Percentiles rank a stretch among this genome's conserved stretches.
Evolutionary conservation across 108 stramenopile species (phyloP).

Genomic region (Chaetoceros muelleri): DNA sequence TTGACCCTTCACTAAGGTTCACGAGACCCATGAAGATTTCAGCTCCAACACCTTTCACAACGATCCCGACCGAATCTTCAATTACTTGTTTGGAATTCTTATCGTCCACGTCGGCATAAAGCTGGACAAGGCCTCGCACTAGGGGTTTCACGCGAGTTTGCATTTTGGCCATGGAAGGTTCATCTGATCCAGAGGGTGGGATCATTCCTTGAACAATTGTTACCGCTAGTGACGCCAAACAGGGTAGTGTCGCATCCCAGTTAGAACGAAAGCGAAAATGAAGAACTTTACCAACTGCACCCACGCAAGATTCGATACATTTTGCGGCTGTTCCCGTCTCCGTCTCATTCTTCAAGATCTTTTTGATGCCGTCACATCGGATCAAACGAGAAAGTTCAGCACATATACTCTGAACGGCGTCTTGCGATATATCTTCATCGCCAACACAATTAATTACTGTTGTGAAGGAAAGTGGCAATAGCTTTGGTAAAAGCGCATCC

Average conservation of each 20-base stretch:
- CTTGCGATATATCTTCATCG: background rate
- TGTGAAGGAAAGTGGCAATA: background rate
- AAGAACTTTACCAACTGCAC: slow-evolving; percentile 12
- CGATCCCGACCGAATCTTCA: slow-evolving; percentile 41
- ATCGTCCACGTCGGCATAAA: slow-evolving; percentile 26
- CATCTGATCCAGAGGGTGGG: slow-evolving; percentile 6
- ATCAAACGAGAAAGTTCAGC: background rate
- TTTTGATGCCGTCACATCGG: background rate
- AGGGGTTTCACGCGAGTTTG: slow-evolving; percentile 23
- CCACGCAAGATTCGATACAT: slow-evolving; percentile 8
- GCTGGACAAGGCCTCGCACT: slow-evolving; percentile 16
- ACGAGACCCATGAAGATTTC: slow-evolving; percentile 43
- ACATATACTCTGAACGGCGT: background rate
- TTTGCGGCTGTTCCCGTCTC: background rate
- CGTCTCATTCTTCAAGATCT: background rate
- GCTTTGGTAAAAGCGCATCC: background rate
- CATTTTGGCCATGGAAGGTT: slow-evolving; percentile 9
- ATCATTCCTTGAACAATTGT: slow-evolving; percentile 4
- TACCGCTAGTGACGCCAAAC: slow-evolving; percentile 18
- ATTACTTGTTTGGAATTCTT: slow-evolving; percentile 23
- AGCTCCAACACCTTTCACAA: slow-evolving; percentile 55
- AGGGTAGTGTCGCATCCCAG: slow-evolving; percentile 11
- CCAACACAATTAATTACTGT: background rate
- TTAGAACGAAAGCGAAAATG: slow-evolving; percentile 5
- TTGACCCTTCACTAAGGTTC: slow-evolving; percentile 26